These are phyloP conservation scores for Aspergillus ustus DNA, from an alignment of 2,329 filamentous ascomycete species.

Conservation along the genomic window DNA sequence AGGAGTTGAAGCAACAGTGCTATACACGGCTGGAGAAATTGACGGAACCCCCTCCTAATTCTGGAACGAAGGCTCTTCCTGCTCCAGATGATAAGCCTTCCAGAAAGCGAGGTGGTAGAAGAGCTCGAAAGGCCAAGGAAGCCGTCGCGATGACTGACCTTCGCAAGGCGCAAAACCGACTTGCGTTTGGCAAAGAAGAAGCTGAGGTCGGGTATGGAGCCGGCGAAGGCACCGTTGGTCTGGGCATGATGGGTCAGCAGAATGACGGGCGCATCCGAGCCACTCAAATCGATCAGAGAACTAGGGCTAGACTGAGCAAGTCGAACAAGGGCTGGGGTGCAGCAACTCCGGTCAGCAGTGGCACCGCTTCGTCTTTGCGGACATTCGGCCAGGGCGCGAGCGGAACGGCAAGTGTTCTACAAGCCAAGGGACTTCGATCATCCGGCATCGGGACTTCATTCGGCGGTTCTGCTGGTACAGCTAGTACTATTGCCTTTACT, in stretches of 20 bases:
- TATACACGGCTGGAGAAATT: constrained; percentile 88
- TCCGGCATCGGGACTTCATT: constrained; percentile 78
- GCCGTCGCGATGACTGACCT: constrained; percentile 96
- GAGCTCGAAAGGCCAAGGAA: constrained; percentile 93
- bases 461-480: constrained; percentile 70
- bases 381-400: constrained; percentile 71
- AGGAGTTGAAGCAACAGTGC: constrained; percentile 80
- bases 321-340: constrained; percentile 95
- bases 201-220: constrained; percentile 88
- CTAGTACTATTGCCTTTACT: constrained; percentile 88
- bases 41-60: constrained; percentile 87
- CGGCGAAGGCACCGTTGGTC: constrained; percentile 80
- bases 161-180: constrained; percentile 91
- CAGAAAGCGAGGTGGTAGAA: constrained; percentile 85
- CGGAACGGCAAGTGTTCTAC: constrained; percentile 69
- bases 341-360: constrained; percentile 59
- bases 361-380: constrained; percentile 78
- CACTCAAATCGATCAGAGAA: constrained; percentile 89
- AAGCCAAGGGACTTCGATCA: constrained; percentile 77
- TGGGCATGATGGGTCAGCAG: constrained; percentile 92
- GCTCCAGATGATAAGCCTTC: constrained; percentile 95
- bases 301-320: constrained; percentile 87
- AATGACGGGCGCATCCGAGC: constrained; percentile 89
- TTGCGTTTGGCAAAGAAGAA: constrained; percentile 96
- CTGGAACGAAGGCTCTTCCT: constrained; percentile 82